Evolutionary conservation across 148 eudicot genomes (phyloP).

Genomic region (Diospyros kaki): DNA sequence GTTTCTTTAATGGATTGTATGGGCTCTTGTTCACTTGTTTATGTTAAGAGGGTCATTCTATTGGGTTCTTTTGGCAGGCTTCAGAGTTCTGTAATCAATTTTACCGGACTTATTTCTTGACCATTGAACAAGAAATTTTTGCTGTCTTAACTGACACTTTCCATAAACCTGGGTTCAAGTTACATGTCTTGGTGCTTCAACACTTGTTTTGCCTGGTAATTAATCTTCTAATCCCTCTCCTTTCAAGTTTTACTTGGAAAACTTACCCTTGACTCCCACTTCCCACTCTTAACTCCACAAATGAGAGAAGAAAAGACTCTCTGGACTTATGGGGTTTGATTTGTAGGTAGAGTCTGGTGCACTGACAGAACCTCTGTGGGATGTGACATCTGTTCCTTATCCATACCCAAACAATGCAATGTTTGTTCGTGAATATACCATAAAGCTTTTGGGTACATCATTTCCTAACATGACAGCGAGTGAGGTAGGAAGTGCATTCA

Average conservation of each 20-base stretch:
- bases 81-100: constrained; percentile 88
- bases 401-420: constrained; percentile 73
- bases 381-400: constrained; percentile 64
- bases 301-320: not conserved
- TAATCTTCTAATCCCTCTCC: not conserved
- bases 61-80: constrained; percentile 35
- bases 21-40: not conserved
- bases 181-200: constrained; percentile 90
- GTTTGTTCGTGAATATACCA: constrained; percentile 85
- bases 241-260: not conserved
- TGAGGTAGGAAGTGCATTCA: constrained; percentile 48
- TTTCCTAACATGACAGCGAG: constrained; percentile 88
- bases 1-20: constrained; percentile 2
- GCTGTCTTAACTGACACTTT: constrained; percentile 96
- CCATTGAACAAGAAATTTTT: constrained; percentile 95
- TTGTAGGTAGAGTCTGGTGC: constrained; percentile 75
- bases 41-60: constrained; percentile 1
- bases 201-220: constrained; percentile 80
- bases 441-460: constrained; percentile 78
- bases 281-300: too few species aligned
- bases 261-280: too few species aligned
- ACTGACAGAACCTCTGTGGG: constrained; percentile 91
- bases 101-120: constrained; percentile 72
- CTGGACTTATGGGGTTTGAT: not conserved
- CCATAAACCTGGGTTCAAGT: constrained; percentile 97